Percentiles rank a stretch among this genome's conserved stretches.
Conservation (phyloP, 768 basidiomycete genomes). For the Dioszegia crocea region DNA sequence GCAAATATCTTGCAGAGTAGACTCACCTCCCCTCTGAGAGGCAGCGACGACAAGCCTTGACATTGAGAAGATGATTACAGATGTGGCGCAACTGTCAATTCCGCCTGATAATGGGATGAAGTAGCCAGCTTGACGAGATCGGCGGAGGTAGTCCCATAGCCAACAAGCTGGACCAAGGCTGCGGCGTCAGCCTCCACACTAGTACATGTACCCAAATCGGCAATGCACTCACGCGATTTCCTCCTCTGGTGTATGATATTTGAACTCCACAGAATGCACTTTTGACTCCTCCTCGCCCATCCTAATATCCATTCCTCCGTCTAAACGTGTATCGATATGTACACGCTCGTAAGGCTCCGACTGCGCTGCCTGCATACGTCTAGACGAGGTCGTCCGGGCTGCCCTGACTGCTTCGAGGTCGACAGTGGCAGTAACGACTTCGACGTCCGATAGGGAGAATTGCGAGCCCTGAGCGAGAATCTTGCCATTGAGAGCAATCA, state of each 20-base stretch:
- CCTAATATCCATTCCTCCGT: constrained; percentile 65
- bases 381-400: constrained; percentile 71
- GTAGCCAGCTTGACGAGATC: constrained; percentile 89
- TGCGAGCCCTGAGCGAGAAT: constrained; percentile 94
- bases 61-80: constrained; percentile 95
- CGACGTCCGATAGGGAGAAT: constrained; percentile 91
- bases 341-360: constrained; percentile 74
- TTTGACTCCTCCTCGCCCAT: constrained; percentile 56
- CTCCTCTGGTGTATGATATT: constrained; percentile 85
- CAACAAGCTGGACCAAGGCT: constrained; percentile 97
- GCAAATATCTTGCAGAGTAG: background rate
- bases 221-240: constrained; percentile 82
- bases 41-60: constrained; percentile 83
- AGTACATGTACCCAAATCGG: background rate
- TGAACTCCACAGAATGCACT: constrained; percentile 53
- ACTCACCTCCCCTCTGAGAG: constrained; percentile 65
- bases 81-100: constrained; percentile 95
- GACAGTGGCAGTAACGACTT: constrained; percentile 90
- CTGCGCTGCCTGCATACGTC: constrained; percentile 82
- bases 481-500: constrained; percentile 91
- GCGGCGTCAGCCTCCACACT: background rate
- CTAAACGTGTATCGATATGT: constrained; percentile 73
- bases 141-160: constrained; percentile 98
- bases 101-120: constrained; percentile 94
- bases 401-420: constrained; percentile 96